These are phyloP conservation scores for Barnettozyma hawaiiensis DNA, from an alignment of 1,139 yeast genomes.

Conservation along the genomic window DNA sequence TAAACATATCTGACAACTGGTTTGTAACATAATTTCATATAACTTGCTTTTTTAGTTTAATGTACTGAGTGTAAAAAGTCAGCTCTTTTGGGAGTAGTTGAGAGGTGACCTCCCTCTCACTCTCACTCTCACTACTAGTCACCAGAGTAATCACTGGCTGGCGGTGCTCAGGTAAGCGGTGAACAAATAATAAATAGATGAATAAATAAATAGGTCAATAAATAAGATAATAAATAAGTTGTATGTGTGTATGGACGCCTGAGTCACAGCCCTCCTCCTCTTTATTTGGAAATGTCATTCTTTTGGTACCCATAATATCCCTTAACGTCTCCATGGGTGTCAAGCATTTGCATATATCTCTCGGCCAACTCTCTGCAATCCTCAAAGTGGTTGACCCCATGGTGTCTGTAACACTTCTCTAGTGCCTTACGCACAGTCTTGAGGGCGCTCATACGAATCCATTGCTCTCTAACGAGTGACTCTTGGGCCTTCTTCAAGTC, in stretches of 20 bases:
- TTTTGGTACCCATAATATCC: slow-evolving; percentile 81
- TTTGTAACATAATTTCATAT: background rate
- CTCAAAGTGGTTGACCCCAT: slow-evolving; percentile 70
- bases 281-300: slow-evolving; percentile 72
- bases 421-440: slow-evolving; percentile 69
- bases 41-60: background rate
- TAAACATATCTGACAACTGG: background rate
- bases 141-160: background rate
- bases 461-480: slow-evolving; percentile 74
- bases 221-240: slow-evolving; percentile 5
- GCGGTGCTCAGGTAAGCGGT: slow-evolving; percentile 2
- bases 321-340: slow-evolving; percentile 50
- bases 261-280: slow-evolving; percentile 7
- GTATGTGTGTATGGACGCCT: background rate
- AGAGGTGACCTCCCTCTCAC: no score
- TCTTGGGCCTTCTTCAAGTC: slow-evolving; percentile 70
- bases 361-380: slow-evolving; percentile 77
- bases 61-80: no score
- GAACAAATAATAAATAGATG: slow-evolving; percentile 7
- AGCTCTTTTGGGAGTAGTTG: no score
- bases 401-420: slow-evolving; percentile 54
- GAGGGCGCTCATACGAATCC: slow-evolving; percentile 65
- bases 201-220: slow-evolving; percentile 13
- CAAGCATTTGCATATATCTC: slow-evolving; percentile 73
- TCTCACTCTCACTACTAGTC: background rate